phyloP scores from a whole-genome alignment of 495 filamentous ascomycete genomes.

The Aspergillus homomorphus region DNA sequence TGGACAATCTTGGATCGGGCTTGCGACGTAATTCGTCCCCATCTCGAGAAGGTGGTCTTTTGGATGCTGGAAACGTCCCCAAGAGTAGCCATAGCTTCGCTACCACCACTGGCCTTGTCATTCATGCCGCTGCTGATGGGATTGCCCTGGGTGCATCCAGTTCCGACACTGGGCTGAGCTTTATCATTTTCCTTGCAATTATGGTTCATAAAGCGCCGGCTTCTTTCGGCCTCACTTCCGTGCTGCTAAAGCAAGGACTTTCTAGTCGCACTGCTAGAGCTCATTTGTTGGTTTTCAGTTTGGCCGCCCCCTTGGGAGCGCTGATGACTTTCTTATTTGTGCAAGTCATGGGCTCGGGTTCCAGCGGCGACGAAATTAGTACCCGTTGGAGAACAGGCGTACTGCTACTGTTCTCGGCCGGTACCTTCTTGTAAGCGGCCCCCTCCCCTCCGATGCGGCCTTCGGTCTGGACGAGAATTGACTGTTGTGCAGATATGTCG shows the following conservation, averaged over 20 bases:
- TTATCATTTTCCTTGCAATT: slow-evolving; percentile 93
- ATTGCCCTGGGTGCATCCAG: slow-evolving; percentile 91
- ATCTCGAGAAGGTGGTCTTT: slow-evolving; percentile 36
- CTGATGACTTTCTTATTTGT: slow-evolving; percentile 78
- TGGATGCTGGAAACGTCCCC: slow-evolving; percentile 32
- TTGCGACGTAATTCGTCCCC: slow-evolving; percentile 52
- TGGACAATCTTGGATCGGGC: slow-evolving; percentile 68
- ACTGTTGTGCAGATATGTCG: slow-evolving; percentile 70
- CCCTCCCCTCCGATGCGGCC: background rate
- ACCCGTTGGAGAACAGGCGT: slow-evolving; percentile 89
- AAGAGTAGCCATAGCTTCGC: slow-evolving; percentile 50
- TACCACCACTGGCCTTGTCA: slow-evolving; percentile 90
- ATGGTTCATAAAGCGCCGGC: slow-evolving; percentile 98
- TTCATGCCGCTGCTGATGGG: slow-evolving; percentile 94
- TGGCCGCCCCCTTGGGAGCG: slow-evolving; percentile 86
- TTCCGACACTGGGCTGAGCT: slow-evolving; percentile 66
- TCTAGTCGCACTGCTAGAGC: slow-evolving; percentile 79
- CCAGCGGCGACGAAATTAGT: slow-evolving; percentile 41
- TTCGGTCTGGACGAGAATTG: background rate
- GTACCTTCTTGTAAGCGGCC: slow-evolving; percentile 94
- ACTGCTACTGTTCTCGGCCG: slow-evolving; percentile 84
- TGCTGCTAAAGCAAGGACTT: slow-evolving; percentile 83
- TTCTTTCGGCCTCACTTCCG: slow-evolving; percentile 87
- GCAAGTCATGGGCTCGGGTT: slow-evolving; percentile 58
- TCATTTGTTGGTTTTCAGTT: slow-evolving; percentile 85